Base-by-base conservation (phyloP, 2,329 filamentous ascomycete genomes). In the Botrytis medusae region DNA sequence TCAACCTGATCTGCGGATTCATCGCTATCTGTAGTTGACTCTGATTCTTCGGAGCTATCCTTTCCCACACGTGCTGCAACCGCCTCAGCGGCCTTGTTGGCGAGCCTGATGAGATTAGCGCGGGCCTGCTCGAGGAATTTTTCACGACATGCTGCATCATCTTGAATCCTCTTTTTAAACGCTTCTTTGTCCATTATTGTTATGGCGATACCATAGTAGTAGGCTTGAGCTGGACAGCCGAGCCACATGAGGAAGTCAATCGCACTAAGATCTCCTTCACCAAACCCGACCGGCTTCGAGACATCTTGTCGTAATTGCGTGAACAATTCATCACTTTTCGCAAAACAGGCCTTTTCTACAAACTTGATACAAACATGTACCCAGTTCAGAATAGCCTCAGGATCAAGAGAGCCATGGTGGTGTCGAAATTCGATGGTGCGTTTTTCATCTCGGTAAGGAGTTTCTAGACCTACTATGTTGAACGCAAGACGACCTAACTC, bases 391-490 rank as follows among this genome's bases (percentile, higher is more conserved):
- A 80, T 69, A 2, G 69, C 72, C 8, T 71, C 69, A 0, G 67
- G 57, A 60, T 77, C 77, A 4, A 80, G 60, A 0, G 74, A 76
- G 1, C 77, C 77, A 42, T 76, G 74, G 63, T 80, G 78, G 32
- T 78, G 74, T 9, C 78, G 74, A 73, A 78, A 79, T 64, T 81
- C 78, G 10, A 80, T 71, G 1, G 77, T 78, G 12, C 72, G 71
- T 54, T 71, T 71, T 16, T 0, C n/a, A 5, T 22, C 18, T 10
- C 1, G 25, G 22, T 42, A 46, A n/a, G 69, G 69, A 7, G 59
- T 44, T 32, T 10, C n/a, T 14, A 71, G 32, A 40, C 54, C 37
- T 12, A 10, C 54, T n/a, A 71, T 2, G 29, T 71, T 71, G 44
- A 61, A 71, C 10, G 32, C 54, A 1, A 71, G n/a, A 8, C 57